Evolutionary conservation across 805 yeast genomes (phyloP), one percentile per base, ranked within the genome.

Genomic region (Tetrapisispora arboricola): DNA sequence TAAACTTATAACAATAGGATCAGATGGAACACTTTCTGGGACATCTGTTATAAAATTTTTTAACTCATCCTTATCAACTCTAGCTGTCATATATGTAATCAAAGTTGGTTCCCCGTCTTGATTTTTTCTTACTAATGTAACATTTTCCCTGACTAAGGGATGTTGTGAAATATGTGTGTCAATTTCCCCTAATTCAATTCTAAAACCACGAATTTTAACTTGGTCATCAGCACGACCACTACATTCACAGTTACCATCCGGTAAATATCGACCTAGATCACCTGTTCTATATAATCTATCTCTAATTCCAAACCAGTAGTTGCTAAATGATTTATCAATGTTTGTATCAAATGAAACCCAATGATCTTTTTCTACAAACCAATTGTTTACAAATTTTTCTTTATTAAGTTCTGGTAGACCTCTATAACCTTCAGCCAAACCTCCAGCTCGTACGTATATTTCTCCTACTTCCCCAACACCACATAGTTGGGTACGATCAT

Each of bases 401-500:
- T 76, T 76, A 57, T 88, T 92, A 59, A 86, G 65, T 25, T 88
- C 95, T 6, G 95, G 96, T 45, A 88, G 72, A 35, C 88, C 85
- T 54, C 96, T 74, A 65, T 92, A 92, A 3, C 97, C 96, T 62
- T 90, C 98, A 15, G 96, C 94, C 43, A 92, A 71, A 38, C 99
- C 99, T 43, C 86, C 98, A 30, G 98, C 99, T 58, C 99, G 79
- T 10, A 94, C 97, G 57, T 92, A 92, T 47, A 92, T 88, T 63
- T 92, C 99, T 57, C 99, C 99, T 45, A 92, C 92, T 65, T 92
- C 99, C 50, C 99, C 98, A 48, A 92, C 87, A 64, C 96, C 98
- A 70, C 98, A 92, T 7, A 92, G 77, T 65, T 86, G 94, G 16
- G 85, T 73, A 44, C 83, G 74, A 54, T 90, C 95, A 54, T 84